Conservation (phyloP, 2,329 filamentous ascomycete species). For the Trichoderma atrobrunneum region DNA sequence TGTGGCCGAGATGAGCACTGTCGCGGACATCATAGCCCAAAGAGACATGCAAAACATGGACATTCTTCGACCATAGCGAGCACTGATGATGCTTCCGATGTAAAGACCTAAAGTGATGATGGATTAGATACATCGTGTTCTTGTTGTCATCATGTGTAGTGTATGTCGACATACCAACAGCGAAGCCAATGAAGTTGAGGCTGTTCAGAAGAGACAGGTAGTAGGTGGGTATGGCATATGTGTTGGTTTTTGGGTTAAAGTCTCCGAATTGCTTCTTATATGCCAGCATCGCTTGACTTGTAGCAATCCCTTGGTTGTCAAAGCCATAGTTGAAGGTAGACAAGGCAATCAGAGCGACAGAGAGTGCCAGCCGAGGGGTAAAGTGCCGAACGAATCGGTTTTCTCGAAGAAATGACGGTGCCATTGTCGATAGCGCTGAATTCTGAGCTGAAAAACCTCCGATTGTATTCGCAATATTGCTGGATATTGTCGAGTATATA, state of each 20-base stretch:
- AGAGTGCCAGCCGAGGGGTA: constrained; percentile 4
- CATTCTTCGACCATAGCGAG: constrained; percentile 7
- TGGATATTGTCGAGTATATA: not conserved
- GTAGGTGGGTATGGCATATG: constrained; percentile 10
- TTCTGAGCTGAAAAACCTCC: not conserved
- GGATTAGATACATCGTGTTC: not conserved
- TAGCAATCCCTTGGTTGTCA: constrained; percentile 9
- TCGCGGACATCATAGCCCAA: constrained; percentile 11
- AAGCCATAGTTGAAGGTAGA: constrained; percentile 15
- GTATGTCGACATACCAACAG: not conserved
- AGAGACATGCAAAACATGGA: constrained; percentile 15
- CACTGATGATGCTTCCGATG: not conserved
- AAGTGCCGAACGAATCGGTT: constrained; percentile 8
- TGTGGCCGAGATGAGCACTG: constrained; percentile 9
- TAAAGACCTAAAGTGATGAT: not conserved
- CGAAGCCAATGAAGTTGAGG: constrained; percentile 8
- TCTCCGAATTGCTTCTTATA: constrained; percentile 15
- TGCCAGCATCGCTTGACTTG: constrained; percentile 7
- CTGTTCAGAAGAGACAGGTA: constrained; percentile 8
- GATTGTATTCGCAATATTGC: not conserved
- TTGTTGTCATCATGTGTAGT: not conserved
- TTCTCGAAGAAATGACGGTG: not conserved
- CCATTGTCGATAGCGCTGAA: not conserved
- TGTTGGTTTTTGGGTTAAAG: not conserved
- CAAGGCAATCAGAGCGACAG: not conserved